Evolutionary conservation across 768 basidiomycete species (phyloP).

Genomic region (Candolleomyces eurysporus): DNA sequence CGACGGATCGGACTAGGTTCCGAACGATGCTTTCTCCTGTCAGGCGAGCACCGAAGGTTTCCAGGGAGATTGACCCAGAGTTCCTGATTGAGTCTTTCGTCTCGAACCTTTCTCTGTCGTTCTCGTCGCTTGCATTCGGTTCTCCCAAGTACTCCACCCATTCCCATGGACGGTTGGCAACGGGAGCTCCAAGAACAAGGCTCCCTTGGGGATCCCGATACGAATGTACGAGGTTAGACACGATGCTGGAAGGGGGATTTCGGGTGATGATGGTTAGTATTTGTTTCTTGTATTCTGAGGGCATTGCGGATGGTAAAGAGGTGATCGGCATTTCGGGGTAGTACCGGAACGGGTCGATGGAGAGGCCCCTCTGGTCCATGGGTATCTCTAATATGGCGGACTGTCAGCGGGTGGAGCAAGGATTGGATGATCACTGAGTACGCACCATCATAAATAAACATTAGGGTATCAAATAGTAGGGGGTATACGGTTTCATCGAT

Average conservation of each 20-base stretch:
- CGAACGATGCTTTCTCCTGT: conserved; percentile 58
- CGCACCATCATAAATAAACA: conserved; percentile 73
- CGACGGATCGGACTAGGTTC: conserved; percentile 20
- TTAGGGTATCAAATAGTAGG: conserved; percentile 69
- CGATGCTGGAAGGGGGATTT: conserved; percentile 46
- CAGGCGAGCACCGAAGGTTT: conserved; percentile 61
- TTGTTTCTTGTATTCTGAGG: conserved; percentile 55
- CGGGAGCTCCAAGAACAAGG: conserved; percentile 45
- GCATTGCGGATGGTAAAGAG: conserved; percentile 55
- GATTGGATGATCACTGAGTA: not conserved
- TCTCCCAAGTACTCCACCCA: conserved; percentile 82
- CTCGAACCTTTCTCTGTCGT: conserved; percentile 35
- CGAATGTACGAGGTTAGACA: conserved; percentile 57
- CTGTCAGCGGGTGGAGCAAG: not conserved
- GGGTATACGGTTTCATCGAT: conserved; percentile 60
- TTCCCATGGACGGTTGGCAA: conserved; percentile 81
- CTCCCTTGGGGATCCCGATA: conserved; percentile 55
- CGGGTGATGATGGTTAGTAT: conserved; percentile 58
- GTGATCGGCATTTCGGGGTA: conserved; percentile 53
- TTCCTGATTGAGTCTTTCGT: conserved; percentile 52
- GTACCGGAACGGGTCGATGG: conserved; percentile 62
- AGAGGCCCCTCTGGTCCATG: conserved; percentile 48
- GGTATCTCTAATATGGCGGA: conserved; percentile 51
- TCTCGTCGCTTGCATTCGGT: conserved; percentile 39
- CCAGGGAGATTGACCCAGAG: conserved; percentile 67